Percentiles rank a stretch among this genome's conserved stretches.
These are phyloP conservation scores for Hypholoma fasciculare DNA, from an alignment of 768 basidiomycete species.

Conservation along the genomic window DNA sequence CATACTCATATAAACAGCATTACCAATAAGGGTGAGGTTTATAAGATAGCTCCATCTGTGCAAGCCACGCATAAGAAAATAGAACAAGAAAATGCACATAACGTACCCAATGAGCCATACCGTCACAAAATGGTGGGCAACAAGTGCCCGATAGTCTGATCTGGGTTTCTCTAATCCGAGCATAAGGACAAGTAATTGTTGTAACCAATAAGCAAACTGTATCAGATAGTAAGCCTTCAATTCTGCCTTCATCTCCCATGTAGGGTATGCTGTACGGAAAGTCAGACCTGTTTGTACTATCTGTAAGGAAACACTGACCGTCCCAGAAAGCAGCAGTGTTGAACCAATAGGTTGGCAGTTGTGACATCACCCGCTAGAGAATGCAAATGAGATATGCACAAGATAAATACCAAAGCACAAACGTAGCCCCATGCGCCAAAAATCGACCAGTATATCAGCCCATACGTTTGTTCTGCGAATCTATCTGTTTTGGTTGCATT, in stretches of 20 bases:
- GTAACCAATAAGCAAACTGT: constrained; percentile 93
- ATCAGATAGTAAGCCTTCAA: constrained; percentile 93
- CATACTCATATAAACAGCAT: constrained; percentile 95
- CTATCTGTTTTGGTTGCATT: constrained; percentile 68
- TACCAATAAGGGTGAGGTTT: constrained; percentile 86
- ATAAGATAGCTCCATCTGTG: constrained; percentile 80
- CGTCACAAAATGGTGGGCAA: constrained; percentile 91
- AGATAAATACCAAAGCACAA: constrained; percentile 31
- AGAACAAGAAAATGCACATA: neutral
- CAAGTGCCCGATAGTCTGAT: constrained; percentile 85
- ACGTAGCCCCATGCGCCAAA: constrained; percentile 81
- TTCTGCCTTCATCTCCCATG: constrained; percentile 82
- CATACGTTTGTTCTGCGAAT: constrained; percentile 93
- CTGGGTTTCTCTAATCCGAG: constrained; percentile 92
- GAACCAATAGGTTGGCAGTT: constrained; percentile 88
- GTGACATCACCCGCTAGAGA: constrained; percentile 75
- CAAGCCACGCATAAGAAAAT: constrained; percentile 3
- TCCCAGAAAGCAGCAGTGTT: constrained; percentile 84
- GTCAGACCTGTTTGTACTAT: neutral
- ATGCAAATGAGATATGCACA: neutral
- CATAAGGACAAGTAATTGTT: constrained; percentile 85
- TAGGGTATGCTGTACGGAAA: constrained; percentile 70
- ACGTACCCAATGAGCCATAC: constrained; percentile 89
- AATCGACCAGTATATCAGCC: constrained; percentile 73
- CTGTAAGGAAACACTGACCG: constrained; percentile 38